Evolutionary conservation across 129 eudicot species (phyloP), one percentile per base, ranked within the genome.

Genomic region (Saussurea involucrata): DNA sequence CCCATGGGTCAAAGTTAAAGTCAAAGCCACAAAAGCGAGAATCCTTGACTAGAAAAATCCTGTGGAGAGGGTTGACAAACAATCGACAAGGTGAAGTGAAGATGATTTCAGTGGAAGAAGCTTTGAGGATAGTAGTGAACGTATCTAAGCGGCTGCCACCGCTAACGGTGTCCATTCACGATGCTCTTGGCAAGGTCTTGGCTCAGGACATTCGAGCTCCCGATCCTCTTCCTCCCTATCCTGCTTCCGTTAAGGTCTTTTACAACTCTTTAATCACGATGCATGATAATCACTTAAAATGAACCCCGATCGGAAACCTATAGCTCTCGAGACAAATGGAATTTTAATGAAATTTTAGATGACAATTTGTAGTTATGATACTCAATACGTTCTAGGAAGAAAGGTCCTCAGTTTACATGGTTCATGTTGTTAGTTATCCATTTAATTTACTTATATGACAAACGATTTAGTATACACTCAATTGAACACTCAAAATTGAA

Each of bases 211-310:
- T 92, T 27, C 75, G 74, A 24, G 94, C 97, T 53, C 93, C 89
- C 32, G 97, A 91, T 72, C 97, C 97, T 65, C 97, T 88, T 76
- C 97, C 97, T 64, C 94, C 97, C 32, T 91, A 85, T 73, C 92
- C 92, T 78, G 97, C 97, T 31, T 89, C 97, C 71, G 42, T 87
- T 60, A 92, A 89, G 92, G 92, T 92, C 81, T 17, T 60, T 53
- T 32, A 22, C 76, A 11, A 5, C 64, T 64, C 75, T 57, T 68
- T 46, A 4, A 17, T 53, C 22, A 5, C 60, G 21, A 13, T 44
- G 12, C 63, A 20, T 32, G 18, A 22, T n/a, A n/a, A 24, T 75
- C 63, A n/a, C 8, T 53, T 53, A 10, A 66, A n/a, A 63, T 15
- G 2, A 63, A 24, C 24, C 64, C 9, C 28, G 25, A 31, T 66